Conservation (phyloP, 768 basidiomycete genomes). For the Leucogyrophana mollusca region DNA sequence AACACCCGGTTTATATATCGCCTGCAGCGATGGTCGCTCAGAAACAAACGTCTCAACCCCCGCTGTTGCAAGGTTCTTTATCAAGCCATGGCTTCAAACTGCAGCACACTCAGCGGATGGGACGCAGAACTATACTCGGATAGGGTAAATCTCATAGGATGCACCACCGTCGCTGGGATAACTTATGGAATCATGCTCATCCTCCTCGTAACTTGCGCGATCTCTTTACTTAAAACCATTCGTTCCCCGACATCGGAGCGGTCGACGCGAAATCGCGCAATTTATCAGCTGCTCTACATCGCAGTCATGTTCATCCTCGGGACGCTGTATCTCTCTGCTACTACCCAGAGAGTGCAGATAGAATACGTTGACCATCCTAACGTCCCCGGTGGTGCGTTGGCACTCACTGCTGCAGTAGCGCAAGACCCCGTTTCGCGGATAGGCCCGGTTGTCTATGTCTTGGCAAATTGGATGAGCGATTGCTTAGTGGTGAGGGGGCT, state of each 20-base stretch:
- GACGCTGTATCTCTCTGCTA: constrained; percentile 25
- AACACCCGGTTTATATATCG: too few relatives aligned
- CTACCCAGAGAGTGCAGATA: constrained; percentile 26
- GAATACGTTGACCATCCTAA: constrained; percentile 28
- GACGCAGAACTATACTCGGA: too few relatives aligned
- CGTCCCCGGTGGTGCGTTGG: constrained; percentile 22
- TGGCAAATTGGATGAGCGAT: constrained; percentile 32
- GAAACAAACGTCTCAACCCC: too few relatives aligned
- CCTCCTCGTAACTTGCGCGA: constrained; percentile 19
- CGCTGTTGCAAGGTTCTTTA: too few relatives aligned
- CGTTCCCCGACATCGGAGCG: constrained; percentile 3
- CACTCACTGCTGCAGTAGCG: constrained; percentile 25
- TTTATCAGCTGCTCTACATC: constrained; percentile 27
- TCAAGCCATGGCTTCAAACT: too few relatives aligned
- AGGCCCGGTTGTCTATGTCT: constrained; percentile 16
- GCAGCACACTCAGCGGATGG: too few relatives aligned
- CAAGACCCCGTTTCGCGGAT: constrained; percentile 21
- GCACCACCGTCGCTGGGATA: constrained; percentile 21
- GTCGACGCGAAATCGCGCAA: constrained; percentile 10
- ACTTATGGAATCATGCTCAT: constrained; percentile 18
- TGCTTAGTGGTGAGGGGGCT: constrained; percentile 26
- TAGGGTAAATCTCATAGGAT: too few relatives aligned
- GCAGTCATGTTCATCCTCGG: constrained; percentile 23
- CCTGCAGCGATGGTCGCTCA: too few relatives aligned
- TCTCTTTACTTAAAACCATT: constrained; percentile 17